phyloP scores from a whole-genome alignment of 805 yeast genomes.

The Saccharomycopsis vini region DNA sequence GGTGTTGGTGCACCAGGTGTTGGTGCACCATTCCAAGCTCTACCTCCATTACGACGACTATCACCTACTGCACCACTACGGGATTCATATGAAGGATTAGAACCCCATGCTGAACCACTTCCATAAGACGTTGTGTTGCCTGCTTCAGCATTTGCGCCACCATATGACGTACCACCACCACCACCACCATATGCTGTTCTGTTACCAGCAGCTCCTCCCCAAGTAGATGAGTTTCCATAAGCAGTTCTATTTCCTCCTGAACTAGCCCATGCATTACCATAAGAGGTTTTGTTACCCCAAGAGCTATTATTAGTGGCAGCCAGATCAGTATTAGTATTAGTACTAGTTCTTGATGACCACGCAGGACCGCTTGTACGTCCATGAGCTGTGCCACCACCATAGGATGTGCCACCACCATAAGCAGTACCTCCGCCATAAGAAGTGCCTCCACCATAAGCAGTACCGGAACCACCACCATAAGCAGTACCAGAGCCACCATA shows the following conservation, averaged over 20 bases:
- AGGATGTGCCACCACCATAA: conserved; percentile 29
- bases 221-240: conserved; percentile 27
- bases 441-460: conserved; percentile 32
- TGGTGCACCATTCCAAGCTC: conserved; percentile 33
- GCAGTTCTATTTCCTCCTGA: conserved; percentile 33
- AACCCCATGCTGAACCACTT: conserved; percentile 34
- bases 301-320: conserved; percentile 40
- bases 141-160: conserved; percentile 23
- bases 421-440: conserved; percentile 22
- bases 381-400: conserved; percentile 28
- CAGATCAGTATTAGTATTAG: conserved; percentile 26
- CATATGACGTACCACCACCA: conserved; percentile 21
- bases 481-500: conserved; percentile 35
- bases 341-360: conserved; percentile 24
- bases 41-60: conserved; percentile 23
- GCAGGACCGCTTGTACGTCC: conserved; percentile 30
- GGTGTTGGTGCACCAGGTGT: conserved; percentile 33
- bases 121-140: conserved; percentile 34
- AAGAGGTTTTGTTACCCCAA: conserved; percentile 27
- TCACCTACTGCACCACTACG: conserved; percentile 32
- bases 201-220: conserved; percentile 23
- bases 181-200: conserved; percentile 20
- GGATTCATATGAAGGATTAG: conserved; percentile 6
- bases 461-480: conserved; percentile 38
- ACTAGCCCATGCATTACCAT: conserved; percentile 21